Base-by-base conservation (phyloP, 1,139 yeast genomes). In the Saccharomyces hybrid region DNA sequence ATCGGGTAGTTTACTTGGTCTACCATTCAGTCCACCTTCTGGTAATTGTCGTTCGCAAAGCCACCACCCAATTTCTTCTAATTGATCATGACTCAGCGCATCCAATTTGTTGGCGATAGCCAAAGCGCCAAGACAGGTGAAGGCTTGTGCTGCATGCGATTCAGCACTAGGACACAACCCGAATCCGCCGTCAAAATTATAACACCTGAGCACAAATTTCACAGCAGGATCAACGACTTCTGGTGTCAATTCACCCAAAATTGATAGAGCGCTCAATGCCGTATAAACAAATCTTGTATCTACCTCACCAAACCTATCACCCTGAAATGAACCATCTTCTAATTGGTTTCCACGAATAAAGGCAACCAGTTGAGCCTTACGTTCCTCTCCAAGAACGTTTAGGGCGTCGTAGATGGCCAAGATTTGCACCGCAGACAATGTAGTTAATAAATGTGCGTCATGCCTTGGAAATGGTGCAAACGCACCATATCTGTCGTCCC, bases 1-100 rank as follows among this genome's bases (percentile, higher is more conserved):
- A 70, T 93, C 99, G 0, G 98, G 97, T 27, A 91, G 74, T 69
- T 93, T 93, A 60, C 95, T 97, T 0, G 99, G 99, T 50, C 99
- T 79, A 0, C 99, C 99, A 67, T 93, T 93, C 54, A 93, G 76
- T 0, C 99, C 99, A 5, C 99, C 99, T 27, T 78, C 78, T 3
- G 84, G 83, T n/a, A 88, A 80, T 69, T 93, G 99, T 54, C 99
- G 75, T 68, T 93, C 98, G 63, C 93, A 80, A 23, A 93, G 76
- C 98, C 99, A 93, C 80, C 87, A 82, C 1, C 81, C 79, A 50
- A 86, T 73, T 25, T 66, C 62, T 26, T 69, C 71, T 7, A 67
- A 51, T 54, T 69, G 70, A 5, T 58, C 57, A 1, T 58, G 50
- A 1, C 70, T 62, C 56, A 81, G 67, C 14, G 71, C 70, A 56